Evolutionary conservation across 2,329 filamentous ascomycete species (phyloP), one percentile per base, ranked within the genome.

Genomic region (Ophiostoma sp.): DNA sequence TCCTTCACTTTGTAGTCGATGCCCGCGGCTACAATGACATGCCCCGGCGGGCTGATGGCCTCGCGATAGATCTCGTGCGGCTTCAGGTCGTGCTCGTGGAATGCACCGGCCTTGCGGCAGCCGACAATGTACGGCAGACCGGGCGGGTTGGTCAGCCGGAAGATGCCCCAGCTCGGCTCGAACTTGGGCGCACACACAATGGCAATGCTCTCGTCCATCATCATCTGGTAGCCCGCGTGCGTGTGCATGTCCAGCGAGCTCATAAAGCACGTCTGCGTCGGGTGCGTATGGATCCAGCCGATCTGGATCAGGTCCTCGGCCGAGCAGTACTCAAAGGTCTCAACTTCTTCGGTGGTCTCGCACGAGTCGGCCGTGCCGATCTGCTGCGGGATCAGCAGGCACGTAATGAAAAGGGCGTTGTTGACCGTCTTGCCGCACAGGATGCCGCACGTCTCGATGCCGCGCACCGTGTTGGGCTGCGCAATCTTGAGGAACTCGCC

Each of bases 271-370:
- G 93, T 96, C 80, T 99, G 95, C 0, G 90, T 93, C 0, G 95
- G 95, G 78, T 99, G 95, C 0, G 95, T 99, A 78, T 99, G 95
- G 72, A 99, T 99, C 95, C 95, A 99, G 54, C 94, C 94, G 5
- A 97, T 85, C 69, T 96, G 88, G 79, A 97, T 87, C 48, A 98
- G 80, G 72, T 96, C 91, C 76, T 96, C 87, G 5, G 84, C 85
- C 75, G 95, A 91, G 77, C 94, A 96, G 78, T 94, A 97, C 70
- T 97, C 93, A 75, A 97, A 94, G 36, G 97, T 84, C 0, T 88
- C 87, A 39, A 87, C 86, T 78, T 96, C 93, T 74, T 97, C 95
- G 67, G 93, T 88, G 27, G 93, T 98, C 79, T 98, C 94, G 78
- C 95, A 99, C 0, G 95, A 98, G 77, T 99, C 94, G 2, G 90